Percentiles rank a stretch among this genome's conserved stretches.
phyloP scores from a whole-genome alignment of 2,329 filamentous ascomycete species.

The Phyllosticta paracitricarpa region DNA sequence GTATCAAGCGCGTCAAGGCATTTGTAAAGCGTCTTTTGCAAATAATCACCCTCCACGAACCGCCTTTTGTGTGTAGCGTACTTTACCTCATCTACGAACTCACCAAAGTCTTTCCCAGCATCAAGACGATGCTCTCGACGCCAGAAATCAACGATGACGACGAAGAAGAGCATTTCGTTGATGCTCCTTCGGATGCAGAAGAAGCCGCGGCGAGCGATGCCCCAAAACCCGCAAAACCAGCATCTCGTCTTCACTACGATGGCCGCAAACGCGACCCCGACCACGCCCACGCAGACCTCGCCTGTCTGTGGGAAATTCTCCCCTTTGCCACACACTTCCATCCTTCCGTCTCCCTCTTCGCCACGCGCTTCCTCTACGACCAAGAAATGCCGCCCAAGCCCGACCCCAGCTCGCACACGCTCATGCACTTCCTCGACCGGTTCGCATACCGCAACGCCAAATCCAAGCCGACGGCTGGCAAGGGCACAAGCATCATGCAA shows the following conservation, averaged over 20 bases:
- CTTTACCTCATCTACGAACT: slow-evolving; percentile 81
- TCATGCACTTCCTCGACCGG: slow-evolving; percentile 93
- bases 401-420: slow-evolving; percentile 77
- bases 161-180: slow-evolving; percentile 61
- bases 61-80: slow-evolving; percentile 86
- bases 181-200: slow-evolving; percentile 45
- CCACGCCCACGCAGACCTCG: slow-evolving; percentile 83
- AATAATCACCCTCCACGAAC: slow-evolving; percentile 76
- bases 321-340: slow-evolving; percentile 80
- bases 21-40: slow-evolving; percentile 93
- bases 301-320: slow-evolving; percentile 86
- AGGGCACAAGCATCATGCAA: slow-evolving; percentile 93
- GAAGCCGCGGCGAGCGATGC: slow-evolving; percentile 31
- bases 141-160: slow-evolving; percentile 71
- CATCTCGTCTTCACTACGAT: slow-evolving; percentile 53
- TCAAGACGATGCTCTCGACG: slow-evolving; percentile 57
- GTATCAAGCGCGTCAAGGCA: slow-evolving; percentile 83
- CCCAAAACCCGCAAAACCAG: neutral
- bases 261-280: slow-evolving; percentile 85
- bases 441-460: slow-evolving; percentile 98
- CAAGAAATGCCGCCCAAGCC: slow-evolving; percentile 74
- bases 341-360: slow-evolving; percentile 81
- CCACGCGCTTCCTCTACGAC: slow-evolving; percentile 58
- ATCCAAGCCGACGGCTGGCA: slow-evolving; percentile 46
- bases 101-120: slow-evolving; percentile 65